Evolutionary conservation across 768 basidiomycete species (phyloP), one percentile per base, ranked within the genome.

Genomic region (Tylopilus rubrobrunneus): DNA sequence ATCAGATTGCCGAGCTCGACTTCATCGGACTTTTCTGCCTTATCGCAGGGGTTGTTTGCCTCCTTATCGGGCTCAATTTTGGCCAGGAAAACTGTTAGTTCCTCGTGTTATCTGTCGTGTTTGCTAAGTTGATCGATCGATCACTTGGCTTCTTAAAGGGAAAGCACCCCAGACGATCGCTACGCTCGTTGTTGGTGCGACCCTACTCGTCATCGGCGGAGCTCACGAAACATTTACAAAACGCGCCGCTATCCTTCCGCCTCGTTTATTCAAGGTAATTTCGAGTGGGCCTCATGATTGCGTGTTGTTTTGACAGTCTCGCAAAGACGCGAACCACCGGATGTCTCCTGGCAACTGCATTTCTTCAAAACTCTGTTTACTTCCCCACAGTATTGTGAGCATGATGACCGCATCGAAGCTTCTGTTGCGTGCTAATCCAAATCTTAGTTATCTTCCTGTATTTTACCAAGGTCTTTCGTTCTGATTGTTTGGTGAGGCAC

Each of bases 51-150:
- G 76, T 87, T 15, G 73, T 88, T 17, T 82, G 80, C 56, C 56
- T 90, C 11, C 73, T 91, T 10, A 65, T 89, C 23, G 89, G 89
- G 0, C 84, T 91, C 66, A 87, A 85, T 65, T 78, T 77, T 52
- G 80, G 87, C 57, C 80, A 86, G 64, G 81, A 76, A 0, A 78
- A 71, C 47, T 90, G 87, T 86, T 45, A 59, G 83, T 73, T 25
- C 39, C 36, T 23, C 25, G 4, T 9, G n/a, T 40, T 48, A 25
- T 25, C 25, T 25, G 0, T 40, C 11, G 19, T 39, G 39, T 6
- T n/a, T 4, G 17, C 15, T 37, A 47, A 7, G 28, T 53, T 52
- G 11, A 39, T 14, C 8, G 11, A 33, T 27, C 19, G 19, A 45
- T 8, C 43, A 1, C n/a, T 34, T 27, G 36, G 10, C 10, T 42